Base-by-base conservation (phyloP, 257 asterid genomes). In the Rhazya stricta region DNA sequence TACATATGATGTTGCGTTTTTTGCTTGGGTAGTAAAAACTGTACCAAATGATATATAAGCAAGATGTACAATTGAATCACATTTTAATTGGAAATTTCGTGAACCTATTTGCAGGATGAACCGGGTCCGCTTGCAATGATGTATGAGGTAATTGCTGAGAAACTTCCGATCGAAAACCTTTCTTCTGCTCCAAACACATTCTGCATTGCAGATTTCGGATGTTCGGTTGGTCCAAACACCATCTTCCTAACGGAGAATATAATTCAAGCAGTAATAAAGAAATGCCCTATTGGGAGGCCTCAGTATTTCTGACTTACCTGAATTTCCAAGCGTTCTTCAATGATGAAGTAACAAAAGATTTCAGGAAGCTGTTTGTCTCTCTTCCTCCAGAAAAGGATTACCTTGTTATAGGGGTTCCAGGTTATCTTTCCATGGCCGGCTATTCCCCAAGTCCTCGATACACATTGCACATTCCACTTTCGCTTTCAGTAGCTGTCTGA, bases 401-500 rank as follows among this genome's bases (percentile, higher is more conserved):
- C 39, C 68, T 73, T 9, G 74, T 74, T 10, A 57, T 67, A 0
- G 79, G 74, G 0, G 77, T 69, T 50, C 75, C 82, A 0, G 79
- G 84, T 2, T n/a, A n/a, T 77, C 82, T 5, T 81, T 81, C 51
- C 54, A 77, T 39, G 70, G 74, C 27, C 34, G 56, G 36, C 30
- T 77, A 21, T 77, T 81, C 61, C 82, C 79, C 4, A 32, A 23
- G 10, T 4, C 74, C 36, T 53, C 78, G 0, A 42, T 78, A 10
- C 65, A 81, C 2, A 29, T 81, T 0, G 60, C 50, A 0, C 69
- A 74, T 18, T 37, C 80, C 4, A 74, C 77, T n/a, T 81, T 72
- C 23, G 27, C 84, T n/a, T 81, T 12, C 82, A 74, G 15, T 81
- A 82, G 84, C 74, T 81, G 8, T 81, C 82, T 23, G 43, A 65